phyloP scores from a whole-genome alignment of 2,329 filamentous ascomycete genomes.

The Trichoderma citrinoviride region DNA sequence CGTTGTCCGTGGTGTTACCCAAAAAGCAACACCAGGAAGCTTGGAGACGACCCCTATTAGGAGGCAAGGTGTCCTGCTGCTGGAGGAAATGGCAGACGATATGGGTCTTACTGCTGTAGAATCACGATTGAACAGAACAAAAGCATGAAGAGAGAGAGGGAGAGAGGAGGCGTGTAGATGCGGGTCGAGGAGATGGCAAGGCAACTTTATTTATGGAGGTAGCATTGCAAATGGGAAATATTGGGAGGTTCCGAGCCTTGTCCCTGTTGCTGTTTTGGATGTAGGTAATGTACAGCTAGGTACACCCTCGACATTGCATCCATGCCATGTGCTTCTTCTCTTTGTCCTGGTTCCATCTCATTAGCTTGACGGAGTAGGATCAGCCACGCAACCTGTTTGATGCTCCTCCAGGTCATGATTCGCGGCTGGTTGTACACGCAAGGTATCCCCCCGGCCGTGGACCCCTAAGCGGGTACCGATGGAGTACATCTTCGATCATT shows the following conservation, averaged over 20 bases:
- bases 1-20: not conserved
- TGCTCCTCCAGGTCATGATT: not conserved
- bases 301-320: not conserved
- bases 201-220: conserved; percentile 20
- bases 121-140: not conserved
- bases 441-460: not conserved
- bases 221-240: conserved; percentile 5
- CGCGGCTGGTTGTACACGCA: not conserved
- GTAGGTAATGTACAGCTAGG: not conserved
- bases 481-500: not conserved
- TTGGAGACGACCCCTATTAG: not conserved
- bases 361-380: not conserved
- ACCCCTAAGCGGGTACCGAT: conserved; percentile 3
- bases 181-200: conserved; percentile 8
- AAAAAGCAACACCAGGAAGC: not conserved
- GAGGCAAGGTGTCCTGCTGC: not conserved
- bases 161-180: conserved; percentile 7
- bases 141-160: not conserved
- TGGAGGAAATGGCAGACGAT: not conserved
- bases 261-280: not conserved
- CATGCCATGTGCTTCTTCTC: conserved; percentile 13
- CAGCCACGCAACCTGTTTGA: not conserved
- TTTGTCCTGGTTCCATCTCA: not conserved
- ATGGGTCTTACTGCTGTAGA: not conserved
- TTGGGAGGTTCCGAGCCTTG: conserved; percentile 17